These are phyloP conservation scores for Dysphania ambrosioides DNA, from an alignment of 148 eudicot genomes.

Conservation along the genomic window DNA sequence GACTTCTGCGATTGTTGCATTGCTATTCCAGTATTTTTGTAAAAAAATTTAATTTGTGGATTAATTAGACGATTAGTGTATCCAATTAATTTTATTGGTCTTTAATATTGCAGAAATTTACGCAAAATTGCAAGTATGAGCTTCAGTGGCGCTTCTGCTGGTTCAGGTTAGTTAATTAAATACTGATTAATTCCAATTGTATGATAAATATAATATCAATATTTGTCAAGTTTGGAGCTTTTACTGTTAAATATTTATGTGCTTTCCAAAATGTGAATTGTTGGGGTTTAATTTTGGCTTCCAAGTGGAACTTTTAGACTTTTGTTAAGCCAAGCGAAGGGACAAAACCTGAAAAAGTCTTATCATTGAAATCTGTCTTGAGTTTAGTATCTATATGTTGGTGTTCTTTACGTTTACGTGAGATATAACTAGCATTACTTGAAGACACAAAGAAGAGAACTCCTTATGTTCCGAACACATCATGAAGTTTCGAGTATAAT, in stretches of 20 bases:
- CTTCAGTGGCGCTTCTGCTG: slow-evolving; percentile 50
- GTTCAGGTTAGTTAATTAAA: slow-evolving; percentile 49
- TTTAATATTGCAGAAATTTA: slow-evolving; percentile 22
- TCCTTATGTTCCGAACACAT: neutral
- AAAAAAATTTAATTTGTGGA: neutral
- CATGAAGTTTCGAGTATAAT: too few species aligned
- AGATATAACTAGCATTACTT: neutral
- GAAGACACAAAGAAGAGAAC: neutral
- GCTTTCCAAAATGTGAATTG: neutral
- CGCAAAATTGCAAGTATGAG: slow-evolving; percentile 40
- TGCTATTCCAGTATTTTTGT: neutral
- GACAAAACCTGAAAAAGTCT: neutral
- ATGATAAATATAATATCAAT: neutral
- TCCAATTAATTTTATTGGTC: neutral
- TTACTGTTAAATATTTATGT: neutral
- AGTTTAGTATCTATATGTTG: neutral
- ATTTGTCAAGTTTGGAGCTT: neutral
- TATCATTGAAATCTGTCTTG: too few species aligned
- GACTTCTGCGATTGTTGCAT: neutral
- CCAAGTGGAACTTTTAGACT: neutral
- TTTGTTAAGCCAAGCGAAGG: neutral
- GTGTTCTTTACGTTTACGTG: neutral
- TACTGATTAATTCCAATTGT: neutral
- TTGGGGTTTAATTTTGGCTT: neutral
- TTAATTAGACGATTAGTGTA: neutral